phyloP scores from a whole-genome alignment of 2,329 filamentous ascomycete genomes.

The Aspergillus ruber region DNA sequence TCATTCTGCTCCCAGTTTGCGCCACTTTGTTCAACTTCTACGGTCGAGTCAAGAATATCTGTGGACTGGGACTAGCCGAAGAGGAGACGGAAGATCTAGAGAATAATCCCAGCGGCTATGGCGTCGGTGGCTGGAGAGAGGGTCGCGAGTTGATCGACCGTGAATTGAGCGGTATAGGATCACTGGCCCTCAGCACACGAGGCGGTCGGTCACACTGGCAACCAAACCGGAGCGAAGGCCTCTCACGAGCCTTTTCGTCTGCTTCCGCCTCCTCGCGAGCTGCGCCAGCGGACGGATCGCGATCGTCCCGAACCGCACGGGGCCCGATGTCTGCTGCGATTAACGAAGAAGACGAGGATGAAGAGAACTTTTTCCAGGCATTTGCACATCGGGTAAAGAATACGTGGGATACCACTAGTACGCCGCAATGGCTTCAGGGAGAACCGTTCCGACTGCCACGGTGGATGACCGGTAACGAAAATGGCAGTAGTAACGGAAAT shows the following conservation, averaged over 20 bases:
- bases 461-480: constrained; percentile 61
- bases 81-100: constrained; percentile 63
- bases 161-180: constrained; percentile 62
- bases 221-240: constrained; percentile 18
- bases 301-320: constrained; percentile 21
- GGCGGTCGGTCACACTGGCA: constrained; percentile 23
- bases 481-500: constrained; percentile 12
- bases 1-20: constrained; percentile 77
- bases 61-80: constrained; percentile 74
- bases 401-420: constrained; percentile 76
- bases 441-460: constrained; percentile 68
- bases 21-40: constrained; percentile 89
- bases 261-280: constrained; percentile 20
- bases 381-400: constrained; percentile 84
- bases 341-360: constrained; percentile 55
- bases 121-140: constrained; percentile 82
- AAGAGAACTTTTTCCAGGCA: constrained; percentile 76
- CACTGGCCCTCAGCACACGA: constrained; percentile 34
- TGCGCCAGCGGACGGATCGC: constrained; percentile 23
- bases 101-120: constrained; percentile 59
- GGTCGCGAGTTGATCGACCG: constrained; percentile 84
- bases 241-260: constrained; percentile 21
- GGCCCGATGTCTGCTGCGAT: constrained; percentile 34
- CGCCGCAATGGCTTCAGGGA: constrained; percentile 75
- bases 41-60: constrained; percentile 65